Evolutionary conservation across 2,329 filamentous ascomycete species (phyloP), one percentile per base, ranked within the genome.

Genomic region (Fusarium stilboides): DNA sequence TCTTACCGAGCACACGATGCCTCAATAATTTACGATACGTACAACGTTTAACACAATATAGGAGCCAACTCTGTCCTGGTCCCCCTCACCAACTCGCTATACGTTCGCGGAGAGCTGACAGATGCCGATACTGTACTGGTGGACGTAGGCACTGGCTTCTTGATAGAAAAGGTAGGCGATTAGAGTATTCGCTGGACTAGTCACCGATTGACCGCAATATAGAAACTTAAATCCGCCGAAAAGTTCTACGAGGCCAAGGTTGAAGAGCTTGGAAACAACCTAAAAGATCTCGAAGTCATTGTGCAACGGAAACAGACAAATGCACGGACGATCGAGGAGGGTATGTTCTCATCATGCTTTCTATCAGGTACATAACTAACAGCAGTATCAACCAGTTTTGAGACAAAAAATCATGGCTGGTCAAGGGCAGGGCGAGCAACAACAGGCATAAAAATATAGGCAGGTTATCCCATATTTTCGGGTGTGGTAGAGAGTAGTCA

Each of bases 41-140:
- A 34, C 17, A 33, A 37, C 26, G 2, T 43, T 61, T 75, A 46
- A 74, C 67, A 50, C 50, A 26, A 34, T 31, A 17, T 50, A 77
- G 77, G 71, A 34, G 74, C 77, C 50, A 85, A 88, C 79, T 85
- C 81, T 9, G 91, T 98, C 47, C 88, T 99, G 20, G 94, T 99
- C n/a, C 96, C 97, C 0, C 82, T 99, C 66, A 99, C 96, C 14
- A 96, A 93, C 74, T 98, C 94, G 1, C 87, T 99, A 31, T 99
- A 99, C 80, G 95, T 99, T 17, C 92, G 92, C 26, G 97, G 95
- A 33, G 90, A 87, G 39, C 85, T 98, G 40, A 87, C 92, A 45
- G 88, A 91, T 79, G 86, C 91, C 3, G 88, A 93, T 59, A 90
- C 89, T 65, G 94, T 97, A 8, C 85, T 98, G 61, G 94, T 98